Percentiles rank a stretch among this genome's conserved stretches.
Evolutionary conservation across 176 grass and related monocot species (phyloP).

Genomic region (Ensete glaucum): DNA sequence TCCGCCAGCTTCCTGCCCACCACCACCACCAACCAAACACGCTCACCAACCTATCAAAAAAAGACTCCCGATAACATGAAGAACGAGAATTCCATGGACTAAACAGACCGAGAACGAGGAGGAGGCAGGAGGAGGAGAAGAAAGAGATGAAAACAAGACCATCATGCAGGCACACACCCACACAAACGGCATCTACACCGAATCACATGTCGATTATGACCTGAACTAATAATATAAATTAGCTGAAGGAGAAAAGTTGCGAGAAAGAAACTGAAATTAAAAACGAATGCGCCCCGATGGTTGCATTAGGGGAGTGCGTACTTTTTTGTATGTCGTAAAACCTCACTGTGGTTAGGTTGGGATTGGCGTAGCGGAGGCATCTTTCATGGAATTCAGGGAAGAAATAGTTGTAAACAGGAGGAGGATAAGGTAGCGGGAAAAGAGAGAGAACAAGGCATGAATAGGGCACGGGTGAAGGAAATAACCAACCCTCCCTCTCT

Average conservation of each 20-base stretch:
- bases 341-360: constrained; percentile 26
- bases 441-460: not conserved
- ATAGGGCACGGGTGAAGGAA: no score
- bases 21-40: constrained; percentile 15
- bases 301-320: not conserved
- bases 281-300: no score
- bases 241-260: no score
- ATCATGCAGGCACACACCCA: not conserved
- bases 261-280: no score
- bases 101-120: no score
- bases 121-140: constrained; percentile 19
- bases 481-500: no score
- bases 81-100: no score
- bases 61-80: constrained; percentile 4
- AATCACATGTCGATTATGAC: not conserved
- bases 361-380: constrained; percentile 49
- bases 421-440: not conserved
- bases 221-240: not conserved
- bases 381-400: not conserved
- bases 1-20: constrained; percentile 78
- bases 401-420: not conserved
- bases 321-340: not conserved
- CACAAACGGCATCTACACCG: constrained; percentile 1
- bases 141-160: not conserved
- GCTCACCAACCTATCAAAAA: no score